phyloP scores from a whole-genome alignment of 495 filamentous ascomycete genomes.

The Penicillium pancosmium region DNA sequence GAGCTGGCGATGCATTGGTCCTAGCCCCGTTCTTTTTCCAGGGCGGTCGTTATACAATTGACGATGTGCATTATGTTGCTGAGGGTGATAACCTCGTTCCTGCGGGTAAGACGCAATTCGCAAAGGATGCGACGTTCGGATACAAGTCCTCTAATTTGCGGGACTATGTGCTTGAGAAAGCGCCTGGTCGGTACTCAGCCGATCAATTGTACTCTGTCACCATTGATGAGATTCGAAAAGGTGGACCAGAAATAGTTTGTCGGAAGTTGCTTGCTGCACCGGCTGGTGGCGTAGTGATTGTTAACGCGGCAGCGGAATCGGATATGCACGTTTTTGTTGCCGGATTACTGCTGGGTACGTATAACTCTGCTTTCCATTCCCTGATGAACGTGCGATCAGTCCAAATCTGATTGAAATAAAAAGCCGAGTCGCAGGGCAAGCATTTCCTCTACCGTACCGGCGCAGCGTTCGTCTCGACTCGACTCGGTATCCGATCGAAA shows the following conservation, averaged over 20 bases:
- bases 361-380: background rate
- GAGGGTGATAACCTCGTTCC: conserved; percentile 50
- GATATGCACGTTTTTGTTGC: conserved; percentile 56
- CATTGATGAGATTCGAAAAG: conserved; percentile 47
- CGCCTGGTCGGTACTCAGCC: conserved; percentile 34
- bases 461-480: conserved; percentile 57
- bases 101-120: conserved; percentile 51
- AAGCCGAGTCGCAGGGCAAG: conserved; percentile 46
- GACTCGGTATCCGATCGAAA: conserved; percentile 50
- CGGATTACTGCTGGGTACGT: conserved; percentile 44
- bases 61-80: conserved; percentile 57
- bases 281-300: conserved; percentile 46
- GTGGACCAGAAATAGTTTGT: conserved; percentile 40
- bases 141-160: conserved; percentile 51
- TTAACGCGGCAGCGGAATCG: conserved; percentile 53
- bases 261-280: conserved; percentile 40
- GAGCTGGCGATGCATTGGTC: conserved; percentile 45
- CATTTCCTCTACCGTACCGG: conserved; percentile 56
- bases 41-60: conserved; percentile 53
- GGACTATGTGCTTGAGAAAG: conserved; percentile 56
- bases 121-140: conserved; percentile 56
- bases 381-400: no score
- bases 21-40: conserved; percentile 58
- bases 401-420: background rate
- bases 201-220: conserved; percentile 45